These are phyloP conservation scores for Pistacia integerrima DNA, from an alignment of 345 rosid species.

Conservation along the genomic window DNA sequence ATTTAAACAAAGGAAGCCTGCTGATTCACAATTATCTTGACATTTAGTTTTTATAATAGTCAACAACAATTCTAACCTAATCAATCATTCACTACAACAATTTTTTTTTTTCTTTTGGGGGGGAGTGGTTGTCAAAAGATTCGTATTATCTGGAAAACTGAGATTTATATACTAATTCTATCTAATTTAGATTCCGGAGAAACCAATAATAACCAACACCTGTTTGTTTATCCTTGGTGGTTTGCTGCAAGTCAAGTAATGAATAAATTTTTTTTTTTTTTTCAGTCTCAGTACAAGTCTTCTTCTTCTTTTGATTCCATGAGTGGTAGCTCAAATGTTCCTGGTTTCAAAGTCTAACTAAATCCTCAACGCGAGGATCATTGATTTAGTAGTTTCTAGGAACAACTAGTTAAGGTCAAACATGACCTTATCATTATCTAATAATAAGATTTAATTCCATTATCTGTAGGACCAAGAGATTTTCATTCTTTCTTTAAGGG, in stretches of 20 bases:
- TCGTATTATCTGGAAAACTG: background rate
- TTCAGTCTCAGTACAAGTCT: background rate
- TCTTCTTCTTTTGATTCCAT: slow-evolving; percentile 8
- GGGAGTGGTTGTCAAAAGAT: slow-evolving; percentile 1
- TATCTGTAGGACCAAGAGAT: background rate
- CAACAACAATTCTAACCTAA: no score
- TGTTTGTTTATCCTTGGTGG: background rate
- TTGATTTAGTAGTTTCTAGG: background rate
- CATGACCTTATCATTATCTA: background rate
- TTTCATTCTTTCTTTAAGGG: background rate
- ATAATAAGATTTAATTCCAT: background rate
- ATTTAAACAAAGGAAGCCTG: no score
- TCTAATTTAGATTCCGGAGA: slow-evolving; percentile 5
- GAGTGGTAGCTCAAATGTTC: background rate
- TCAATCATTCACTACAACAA: background rate
- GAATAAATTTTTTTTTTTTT: background rate
- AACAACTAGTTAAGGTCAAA: background rate
- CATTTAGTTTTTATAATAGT: background rate
- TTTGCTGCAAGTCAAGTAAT: background rate
- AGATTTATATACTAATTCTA: background rate
- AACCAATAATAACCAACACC: slow-evolving; percentile 7
- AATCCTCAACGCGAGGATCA: background rate
- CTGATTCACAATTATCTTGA: background rate
- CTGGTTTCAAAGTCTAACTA: background rate
- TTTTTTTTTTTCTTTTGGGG: background rate